Base-by-base conservation (phyloP, 352 stramenopile genomes). In the Saprolegnia diclina region DNA sequence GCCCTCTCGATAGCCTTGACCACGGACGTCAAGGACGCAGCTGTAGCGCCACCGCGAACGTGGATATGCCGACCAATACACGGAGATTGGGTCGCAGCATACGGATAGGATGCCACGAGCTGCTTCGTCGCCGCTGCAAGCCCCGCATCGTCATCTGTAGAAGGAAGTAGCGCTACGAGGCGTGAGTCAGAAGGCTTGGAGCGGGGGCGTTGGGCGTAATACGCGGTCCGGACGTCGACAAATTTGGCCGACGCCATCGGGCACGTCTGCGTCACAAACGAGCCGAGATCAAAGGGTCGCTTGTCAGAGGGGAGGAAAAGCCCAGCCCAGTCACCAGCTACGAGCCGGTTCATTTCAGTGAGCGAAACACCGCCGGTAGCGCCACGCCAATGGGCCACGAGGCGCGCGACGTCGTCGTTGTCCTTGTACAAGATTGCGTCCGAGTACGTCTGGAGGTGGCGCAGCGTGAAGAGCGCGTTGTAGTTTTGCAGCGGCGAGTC, bases 401-500 rank as follows among this genome's bases (percentile, higher is more conserved):
- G 71, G 32, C 76, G 79, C 48, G 94, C 64, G 5, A 95, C 67
- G 37, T 95, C 84, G 64, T 96, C 88, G 55, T 96, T 96, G 26
- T 92, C 84, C 53, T 91, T 91, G 76, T 89, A 95, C 64, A 96
- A 73, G 26, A 94, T 76, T 45, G 74, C 82, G 72, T 96, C 88
- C 9, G 82, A 81, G 63, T 88, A 74, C 16, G 88, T 76, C 56
- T 88, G 82, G 19, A 96, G 72, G 61, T 87, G 79, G 1, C 72
- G 71, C 22, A 96, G 67, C 22, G 88, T 85, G 53, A 96, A 78
- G 6, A 90, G 65, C 0, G 87, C 76, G 63, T 96, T 96, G 76
- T 95, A 96, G 65, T 93, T 92, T 71, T 96, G 88, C 48, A 94
- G 70, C 1, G 88, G 83, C 0, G 85, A 90, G 72, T 93, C 85